Evolutionary conservation across 441 rosid genomes (phyloP).

Genomic region (Lagerstroemia fauriei): DNA sequence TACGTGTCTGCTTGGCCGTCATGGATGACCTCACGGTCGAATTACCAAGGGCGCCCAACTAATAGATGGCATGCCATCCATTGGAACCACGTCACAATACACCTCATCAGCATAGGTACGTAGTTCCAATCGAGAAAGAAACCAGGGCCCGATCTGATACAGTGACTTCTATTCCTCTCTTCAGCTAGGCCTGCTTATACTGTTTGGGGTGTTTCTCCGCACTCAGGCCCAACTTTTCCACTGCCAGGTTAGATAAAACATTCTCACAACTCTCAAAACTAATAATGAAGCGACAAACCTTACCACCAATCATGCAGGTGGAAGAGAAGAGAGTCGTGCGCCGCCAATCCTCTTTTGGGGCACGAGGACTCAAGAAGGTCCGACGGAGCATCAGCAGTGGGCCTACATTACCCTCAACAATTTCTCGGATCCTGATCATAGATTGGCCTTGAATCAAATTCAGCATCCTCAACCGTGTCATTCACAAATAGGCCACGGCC

Average conservation of each 20-base stretch:
- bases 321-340: no score
- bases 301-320: not conserved
- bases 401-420: no score
- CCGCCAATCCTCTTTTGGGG: not conserved
- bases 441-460: not conserved
- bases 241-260: no score
- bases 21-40: not conserved
- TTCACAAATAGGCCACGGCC: no score
- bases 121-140: not conserved
- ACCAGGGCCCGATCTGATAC: not conserved
- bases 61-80: conserved; percentile 1
- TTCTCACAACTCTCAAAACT: not conserved
- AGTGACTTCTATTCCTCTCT: not conserved
- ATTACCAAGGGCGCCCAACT: not conserved
- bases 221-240: no score
- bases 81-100: no score
- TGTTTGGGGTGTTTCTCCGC: no score
- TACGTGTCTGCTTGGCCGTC: not conserved
- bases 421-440: not conserved
- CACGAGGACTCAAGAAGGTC: no score
- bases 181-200: not conserved
- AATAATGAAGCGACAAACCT: not conserved
- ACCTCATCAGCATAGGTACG: no score
- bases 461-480: no score
- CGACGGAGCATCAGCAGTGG: no score